A percentile compares a stretch with the other conserved stretches of the same genome.
Evolutionary conservation across 1,284 basidiomycete species (phyloP).

Genomic region (Peniophora sp.): DNA sequence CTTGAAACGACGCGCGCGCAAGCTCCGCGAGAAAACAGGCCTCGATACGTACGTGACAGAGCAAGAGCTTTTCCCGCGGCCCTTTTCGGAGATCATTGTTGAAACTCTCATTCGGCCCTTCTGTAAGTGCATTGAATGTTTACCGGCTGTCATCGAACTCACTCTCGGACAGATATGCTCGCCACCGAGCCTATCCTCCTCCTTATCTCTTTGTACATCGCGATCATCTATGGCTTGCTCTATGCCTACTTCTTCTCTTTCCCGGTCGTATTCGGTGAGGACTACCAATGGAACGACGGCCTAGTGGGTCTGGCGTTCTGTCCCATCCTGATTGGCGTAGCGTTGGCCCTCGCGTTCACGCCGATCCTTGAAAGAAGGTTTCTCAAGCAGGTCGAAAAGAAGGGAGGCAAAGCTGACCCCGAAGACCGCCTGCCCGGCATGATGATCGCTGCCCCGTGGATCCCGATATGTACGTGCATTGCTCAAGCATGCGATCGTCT

Average conservation of each 20-base stretch:
- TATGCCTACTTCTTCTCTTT: slow-evolving; percentile 23
- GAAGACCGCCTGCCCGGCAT: slow-evolving; percentile 18
- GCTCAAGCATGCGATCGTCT: neutral
- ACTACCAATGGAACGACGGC: slow-evolving; percentile 34
- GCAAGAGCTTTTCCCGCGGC: slow-evolving; percentile 24
- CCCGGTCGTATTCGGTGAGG: slow-evolving; percentile 34
- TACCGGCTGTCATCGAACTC: slow-evolving; percentile 5
- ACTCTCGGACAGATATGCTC: slow-evolving; percentile 21
- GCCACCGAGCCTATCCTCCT: slow-evolving; percentile 37
- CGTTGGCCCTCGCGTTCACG: slow-evolving; percentile 27
- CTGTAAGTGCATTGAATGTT: slow-evolving; percentile 9
- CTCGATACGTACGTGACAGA: slow-evolving; percentile 30
- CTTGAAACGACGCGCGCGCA: slow-evolving; percentile 30
- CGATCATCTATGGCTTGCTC: slow-evolving; percentile 31
- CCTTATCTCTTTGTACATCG: slow-evolving; percentile 37
- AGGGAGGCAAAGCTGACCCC: slow-evolving; percentile 14
- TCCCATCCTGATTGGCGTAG: slow-evolving; percentile 35
- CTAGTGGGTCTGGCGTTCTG: slow-evolving; percentile 36
- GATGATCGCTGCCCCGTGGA: slow-evolving; percentile 24
- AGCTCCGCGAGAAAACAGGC: slow-evolving; percentile 27
- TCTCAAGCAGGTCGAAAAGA: slow-evolving; percentile 11
- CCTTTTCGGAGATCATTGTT: slow-evolving; percentile 14
- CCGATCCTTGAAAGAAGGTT: slow-evolving; percentile 29
- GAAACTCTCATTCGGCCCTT: slow-evolving; percentile 26
- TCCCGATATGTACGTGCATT: slow-evolving; percentile 11